Base-by-base conservation (phyloP, 2,329 filamentous ascomycete genomes). In the Juglanconis oblonga region DNA sequence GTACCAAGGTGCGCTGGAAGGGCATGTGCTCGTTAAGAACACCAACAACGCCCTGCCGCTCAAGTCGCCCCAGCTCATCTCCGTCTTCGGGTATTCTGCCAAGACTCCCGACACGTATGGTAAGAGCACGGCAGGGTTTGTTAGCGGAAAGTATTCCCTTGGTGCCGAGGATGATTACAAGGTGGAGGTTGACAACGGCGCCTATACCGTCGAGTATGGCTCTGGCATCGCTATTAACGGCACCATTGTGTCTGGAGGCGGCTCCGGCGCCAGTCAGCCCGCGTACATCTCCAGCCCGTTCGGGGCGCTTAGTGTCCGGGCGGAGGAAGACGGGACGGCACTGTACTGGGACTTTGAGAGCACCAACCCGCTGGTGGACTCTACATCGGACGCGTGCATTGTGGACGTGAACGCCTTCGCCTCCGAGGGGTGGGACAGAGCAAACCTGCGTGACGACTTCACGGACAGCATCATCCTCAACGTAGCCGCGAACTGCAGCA, bases 361-460 rank as follows among this genome's bases (percentile, higher is more conserved):
- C 1, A 67, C 70, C 0, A 71, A 77, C 2, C 82, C 84, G 0
- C 66, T 73, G 7, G 79, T 86, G 2, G 74, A 79, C 49, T 66
- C 73, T 2, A 69, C 58, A 1, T 78, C 81, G 1, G 82, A 93
- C 67, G 79, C 90, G 5, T 95, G 91, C 63, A 73, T 88, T 3
- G 83, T 88, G 0, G 82, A 88, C 64, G 81, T 83, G 65, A 89
- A 89, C 68, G 81, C 78, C 3, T 90, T 88, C 72, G 84, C 88
- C 0, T 86, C 88, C 0, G 91, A 96, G 73, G 88, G 87, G 2
- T 88, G 81, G 65, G 81, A 90, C 63, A 79, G 85, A 56, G 76
- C 83, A 1, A 80, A 79, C 5, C 76, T 92, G 52, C 79, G 80
- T 38, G 90, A 94, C 69, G 87, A 88, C 63, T 84, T 83, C 53